Evolutionary conservation across 2,329 filamentous ascomycete species (phyloP).

Genomic region (Aureobasidium uvarum): DNA sequence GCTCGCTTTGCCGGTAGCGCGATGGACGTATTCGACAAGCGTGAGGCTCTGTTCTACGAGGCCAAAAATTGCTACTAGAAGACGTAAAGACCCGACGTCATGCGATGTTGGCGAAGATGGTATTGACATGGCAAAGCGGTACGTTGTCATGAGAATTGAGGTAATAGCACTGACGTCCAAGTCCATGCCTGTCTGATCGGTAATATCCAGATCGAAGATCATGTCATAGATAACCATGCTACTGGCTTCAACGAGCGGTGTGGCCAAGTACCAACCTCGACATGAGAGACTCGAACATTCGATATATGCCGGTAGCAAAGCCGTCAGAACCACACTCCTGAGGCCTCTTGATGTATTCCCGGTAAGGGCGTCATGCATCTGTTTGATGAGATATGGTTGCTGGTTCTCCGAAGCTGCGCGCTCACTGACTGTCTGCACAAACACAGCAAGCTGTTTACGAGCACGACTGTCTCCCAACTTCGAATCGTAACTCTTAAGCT

Average conservation of each 20-base stretch:
- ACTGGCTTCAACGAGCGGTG: conserved; percentile 53
- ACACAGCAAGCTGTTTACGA: conserved; percentile 56
- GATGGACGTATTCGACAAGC: conserved; percentile 13
- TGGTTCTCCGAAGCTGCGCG: conserved; percentile 58
- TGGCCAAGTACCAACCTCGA: conserved; percentile 53
- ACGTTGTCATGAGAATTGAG: not conserved
- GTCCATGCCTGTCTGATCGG: conserved; percentile 41
- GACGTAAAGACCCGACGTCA: not conserved
- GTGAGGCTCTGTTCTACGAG: not conserved
- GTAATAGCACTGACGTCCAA: conserved; percentile 29
- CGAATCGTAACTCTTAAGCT: conserved; percentile 58
- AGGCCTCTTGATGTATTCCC: conserved; percentile 37
- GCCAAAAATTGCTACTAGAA: not conserved
- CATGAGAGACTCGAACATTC: conserved; percentile 50
- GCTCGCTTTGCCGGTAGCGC: not conserved
- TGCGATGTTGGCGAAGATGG: too few relatives aligned
- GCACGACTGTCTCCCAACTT: conserved; percentile 51
- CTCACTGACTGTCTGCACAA: conserved; percentile 59
- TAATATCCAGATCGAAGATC: conserved; percentile 48
- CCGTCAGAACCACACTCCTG: conserved; percentile 52
- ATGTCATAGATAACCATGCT: conserved; percentile 46
- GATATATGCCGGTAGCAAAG: conserved; percentile 59
- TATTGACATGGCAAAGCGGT: not conserved
- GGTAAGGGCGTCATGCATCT: conserved; percentile 53
- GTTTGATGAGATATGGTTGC: conserved; percentile 55